phyloP scores from a whole-genome alignment of 345 rosid genomes.

The Draba incana region DNA sequence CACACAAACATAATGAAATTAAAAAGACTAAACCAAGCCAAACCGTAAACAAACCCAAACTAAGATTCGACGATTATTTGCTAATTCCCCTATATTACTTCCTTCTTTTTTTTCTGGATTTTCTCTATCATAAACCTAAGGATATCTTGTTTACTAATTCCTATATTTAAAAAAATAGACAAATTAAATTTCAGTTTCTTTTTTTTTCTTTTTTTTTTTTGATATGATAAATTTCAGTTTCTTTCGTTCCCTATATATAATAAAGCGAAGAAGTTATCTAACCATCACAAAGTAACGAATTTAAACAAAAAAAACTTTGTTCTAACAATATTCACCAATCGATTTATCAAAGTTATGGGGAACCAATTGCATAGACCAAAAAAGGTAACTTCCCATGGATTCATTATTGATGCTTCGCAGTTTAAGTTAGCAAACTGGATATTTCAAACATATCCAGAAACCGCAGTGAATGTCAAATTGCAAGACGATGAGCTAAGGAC shows the following conservation, averaged over 20 bases:
- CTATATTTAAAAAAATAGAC: too few species aligned
- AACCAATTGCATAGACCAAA: neutral
- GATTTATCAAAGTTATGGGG: neutral
- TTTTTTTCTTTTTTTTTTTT: neutral
- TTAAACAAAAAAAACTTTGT: neutral
- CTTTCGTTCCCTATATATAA: neutral
- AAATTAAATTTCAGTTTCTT: neutral
- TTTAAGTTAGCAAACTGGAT: slow-evolving; percentile 14
- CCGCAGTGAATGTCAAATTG: neutral
- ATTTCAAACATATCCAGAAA: slow-evolving; percentile 21
- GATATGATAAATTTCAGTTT: neutral
- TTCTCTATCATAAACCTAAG: too few species aligned
- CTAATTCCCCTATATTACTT: too few species aligned
- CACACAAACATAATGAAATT: slow-evolving; percentile 24
- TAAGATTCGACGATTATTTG: neutral
- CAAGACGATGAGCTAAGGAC: neutral
- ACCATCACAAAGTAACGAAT: neutral
- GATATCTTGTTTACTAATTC: too few species aligned
- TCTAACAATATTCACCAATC: neutral
- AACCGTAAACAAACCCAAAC: slow-evolving; percentile 8
- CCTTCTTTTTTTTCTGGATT: too few species aligned
- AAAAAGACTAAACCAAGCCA: slow-evolving; percentile 21
- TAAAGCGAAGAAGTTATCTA: neutral
- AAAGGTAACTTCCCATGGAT: neutral
- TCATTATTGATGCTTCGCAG: neutral